phyloP scores from a whole-genome alignment of 108 stramenopile genomes.

The Heterococcus sp. region DNA sequence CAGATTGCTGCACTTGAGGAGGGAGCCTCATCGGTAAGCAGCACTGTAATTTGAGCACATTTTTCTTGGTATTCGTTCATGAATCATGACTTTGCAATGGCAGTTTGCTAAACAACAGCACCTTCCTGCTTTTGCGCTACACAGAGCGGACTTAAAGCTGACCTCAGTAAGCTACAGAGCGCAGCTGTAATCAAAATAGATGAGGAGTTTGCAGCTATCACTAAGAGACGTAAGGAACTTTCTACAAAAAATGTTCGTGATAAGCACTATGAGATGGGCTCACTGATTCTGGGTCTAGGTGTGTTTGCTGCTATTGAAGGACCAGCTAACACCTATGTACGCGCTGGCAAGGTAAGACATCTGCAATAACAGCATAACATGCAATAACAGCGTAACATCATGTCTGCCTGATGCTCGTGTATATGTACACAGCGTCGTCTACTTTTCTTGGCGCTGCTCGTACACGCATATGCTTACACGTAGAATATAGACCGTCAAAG shows the following conservation, averaged over 20 bases:
- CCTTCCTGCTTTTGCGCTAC: neutral
- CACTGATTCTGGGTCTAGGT: slow-evolving; percentile 78
- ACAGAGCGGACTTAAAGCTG: slow-evolving; percentile 24
- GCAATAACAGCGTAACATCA: neutral
- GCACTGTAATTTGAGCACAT: slow-evolving; percentile 36
- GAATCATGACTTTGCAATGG: neutral
- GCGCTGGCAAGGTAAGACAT: slow-evolving; percentile 72
- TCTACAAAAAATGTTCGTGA: slow-evolving; percentile 61
- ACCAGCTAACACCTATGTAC: slow-evolving; percentile 89
- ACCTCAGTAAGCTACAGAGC: slow-evolving; percentile 19
- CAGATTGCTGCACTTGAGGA: slow-evolving; percentile 23
- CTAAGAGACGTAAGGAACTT: slow-evolving; percentile 75
- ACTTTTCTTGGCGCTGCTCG: no score
- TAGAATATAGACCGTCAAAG: neutral
- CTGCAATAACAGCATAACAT: neutral
- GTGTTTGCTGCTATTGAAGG: slow-evolving; percentile 91
- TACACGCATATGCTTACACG: no score
- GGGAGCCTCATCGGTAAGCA: slow-evolving; percentile 17
- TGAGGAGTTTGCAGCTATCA: slow-evolving; percentile 65
- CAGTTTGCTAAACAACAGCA: neutral
- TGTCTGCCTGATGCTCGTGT: no score
- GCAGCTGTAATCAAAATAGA: slow-evolving; percentile 47
- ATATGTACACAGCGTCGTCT: no score
- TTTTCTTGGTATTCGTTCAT: neutral
- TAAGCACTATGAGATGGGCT: slow-evolving; percentile 81